phyloP scores from a whole-genome alignment of 257 asterid genomes.

The Paulownia fortunei region DNA sequence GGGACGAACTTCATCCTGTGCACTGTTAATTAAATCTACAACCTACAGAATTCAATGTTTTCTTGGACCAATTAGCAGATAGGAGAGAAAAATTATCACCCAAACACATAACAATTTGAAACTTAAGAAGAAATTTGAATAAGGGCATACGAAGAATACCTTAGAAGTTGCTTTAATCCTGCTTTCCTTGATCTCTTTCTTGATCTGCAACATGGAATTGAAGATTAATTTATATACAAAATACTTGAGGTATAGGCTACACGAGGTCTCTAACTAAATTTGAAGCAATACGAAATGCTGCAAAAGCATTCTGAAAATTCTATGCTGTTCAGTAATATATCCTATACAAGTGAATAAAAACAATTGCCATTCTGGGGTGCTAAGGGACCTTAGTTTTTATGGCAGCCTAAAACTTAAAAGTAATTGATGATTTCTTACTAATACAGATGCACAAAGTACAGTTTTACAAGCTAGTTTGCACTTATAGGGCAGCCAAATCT shows the following conservation, averaged over 20 bases:
- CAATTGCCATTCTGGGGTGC: too few relatives aligned
- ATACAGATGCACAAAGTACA: too few relatives aligned
- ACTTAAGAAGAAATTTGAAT: slow-evolving; percentile 18
- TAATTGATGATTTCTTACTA: too few relatives aligned
- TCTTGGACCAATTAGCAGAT: background rate
- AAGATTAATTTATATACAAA: slow-evolving; percentile 20
- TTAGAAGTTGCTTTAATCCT: slow-evolving; percentile 80
- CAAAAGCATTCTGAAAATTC: background rate
- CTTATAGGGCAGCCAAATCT: too few relatives aligned
- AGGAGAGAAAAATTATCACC: background rate
- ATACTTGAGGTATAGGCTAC: background rate
- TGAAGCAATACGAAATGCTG: background rate
- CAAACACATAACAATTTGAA: background rate
- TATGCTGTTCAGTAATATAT: too few relatives aligned
- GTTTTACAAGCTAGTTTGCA: too few relatives aligned
- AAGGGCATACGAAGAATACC: slow-evolving; percentile 42
- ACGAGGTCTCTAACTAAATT: background rate
- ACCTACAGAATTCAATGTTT: slow-evolving; percentile 47
- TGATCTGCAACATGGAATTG: slow-evolving; percentile 59
- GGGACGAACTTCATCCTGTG: slow-evolving; percentile 65
- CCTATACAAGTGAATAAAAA: too few relatives aligned
- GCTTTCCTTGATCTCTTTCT: slow-evolving; percentile 93
- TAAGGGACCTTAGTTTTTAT: too few relatives aligned
- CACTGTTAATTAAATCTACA: slow-evolving; percentile 69
- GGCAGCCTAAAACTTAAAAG: too few relatives aligned